phyloP scores from a whole-genome alignment of 768 basidiomycete species.

The Gloeopeniophorella convolvens region DNA sequence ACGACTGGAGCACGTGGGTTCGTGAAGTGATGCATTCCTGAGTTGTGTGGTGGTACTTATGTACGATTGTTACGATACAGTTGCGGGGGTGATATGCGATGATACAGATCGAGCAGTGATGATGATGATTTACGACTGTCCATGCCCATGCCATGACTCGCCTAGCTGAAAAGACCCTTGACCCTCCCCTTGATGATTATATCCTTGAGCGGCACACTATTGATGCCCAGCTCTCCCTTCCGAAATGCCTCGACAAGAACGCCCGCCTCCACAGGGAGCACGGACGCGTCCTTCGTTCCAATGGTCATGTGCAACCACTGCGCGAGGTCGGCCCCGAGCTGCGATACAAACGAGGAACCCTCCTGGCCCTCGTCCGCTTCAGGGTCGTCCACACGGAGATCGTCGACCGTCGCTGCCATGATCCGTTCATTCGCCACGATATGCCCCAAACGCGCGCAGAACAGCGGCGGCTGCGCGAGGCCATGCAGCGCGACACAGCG shows the following conservation, averaged over 20 bases:
- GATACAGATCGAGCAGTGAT: too few relatives aligned
- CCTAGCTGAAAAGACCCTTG: constrained; percentile 19
- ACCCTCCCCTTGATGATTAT: constrained; percentile 28
- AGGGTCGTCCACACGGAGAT: constrained; percentile 36
- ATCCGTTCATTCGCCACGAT: constrained; percentile 73
- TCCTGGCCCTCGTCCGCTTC: constrained; percentile 30
- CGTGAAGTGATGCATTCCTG: too few relatives aligned
- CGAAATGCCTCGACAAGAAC: constrained; percentile 53
- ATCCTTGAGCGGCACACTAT: constrained; percentile 27
- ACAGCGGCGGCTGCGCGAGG: constrained; percentile 40
- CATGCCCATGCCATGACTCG: background rate
- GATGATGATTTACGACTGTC: too few relatives aligned
- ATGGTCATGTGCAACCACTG: constrained; percentile 78
- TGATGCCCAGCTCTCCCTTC: constrained; percentile 29
- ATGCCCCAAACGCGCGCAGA: constrained; percentile 52
- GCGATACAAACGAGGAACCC: constrained; percentile 41
- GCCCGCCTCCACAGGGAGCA: constrained; percentile 66
- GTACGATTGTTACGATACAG: too few relatives aligned
- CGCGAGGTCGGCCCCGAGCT: constrained; percentile 41
- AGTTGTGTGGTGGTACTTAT: too few relatives aligned
- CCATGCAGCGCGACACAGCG: constrained; percentile 41
- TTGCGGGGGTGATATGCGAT: too few relatives aligned
- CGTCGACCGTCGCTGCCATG: constrained; percentile 73
- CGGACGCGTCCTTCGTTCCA: constrained; percentile 50
- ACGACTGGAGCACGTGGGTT: too few relatives aligned